Percentiles rank a stretch among this genome's conserved stretches.
Evolutionary conservation across 1,284 basidiomycete species (phyloP).

Genomic region (Heterobasidion occidentale): DNA sequence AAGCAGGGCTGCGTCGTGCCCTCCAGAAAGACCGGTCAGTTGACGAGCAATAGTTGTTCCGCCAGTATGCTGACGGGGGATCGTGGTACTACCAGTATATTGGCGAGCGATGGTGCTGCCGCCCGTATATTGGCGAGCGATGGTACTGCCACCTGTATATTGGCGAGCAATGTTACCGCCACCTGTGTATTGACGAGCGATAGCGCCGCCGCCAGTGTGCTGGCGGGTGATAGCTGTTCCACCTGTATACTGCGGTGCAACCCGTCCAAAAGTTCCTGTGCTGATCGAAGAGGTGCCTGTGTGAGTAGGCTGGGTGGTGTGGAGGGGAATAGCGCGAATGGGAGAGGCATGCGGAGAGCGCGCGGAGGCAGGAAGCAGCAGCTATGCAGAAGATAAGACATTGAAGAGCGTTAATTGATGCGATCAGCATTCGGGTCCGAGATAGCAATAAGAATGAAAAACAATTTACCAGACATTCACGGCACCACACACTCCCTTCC

Average conservation of each 20-base stretch:
- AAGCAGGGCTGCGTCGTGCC: constrained; percentile 36
- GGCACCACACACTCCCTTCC: constrained; percentile 69
- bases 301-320: constrained; percentile 26
- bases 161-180: constrained; percentile 29
- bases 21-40: constrained; percentile 53
- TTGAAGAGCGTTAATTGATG: background rate
- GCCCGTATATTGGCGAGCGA: constrained; percentile 32
- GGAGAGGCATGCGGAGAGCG: constrained; percentile 41
- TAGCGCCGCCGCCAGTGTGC: background rate
- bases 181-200: constrained; percentile 26
- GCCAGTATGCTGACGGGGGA: constrained; percentile 64
- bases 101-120: constrained; percentile 29
- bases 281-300: constrained; percentile 40
- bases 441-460: background rate
- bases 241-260: constrained; percentile 23
- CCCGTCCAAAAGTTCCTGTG: constrained; percentile 19
- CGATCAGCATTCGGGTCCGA: background rate
- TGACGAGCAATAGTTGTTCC: constrained; percentile 68
- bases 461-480: constrained; percentile 67
- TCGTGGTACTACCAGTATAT: constrained; percentile 59
- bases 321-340: constrained; percentile 32
- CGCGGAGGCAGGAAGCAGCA: constrained; percentile 43
- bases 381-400: constrained; percentile 26
- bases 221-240: too few relatives aligned
- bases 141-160: constrained; percentile 9